Evolutionary conservation across 768 basidiomycete genomes (phyloP).

Genomic region (Sporobolomyces roseus): DNA sequence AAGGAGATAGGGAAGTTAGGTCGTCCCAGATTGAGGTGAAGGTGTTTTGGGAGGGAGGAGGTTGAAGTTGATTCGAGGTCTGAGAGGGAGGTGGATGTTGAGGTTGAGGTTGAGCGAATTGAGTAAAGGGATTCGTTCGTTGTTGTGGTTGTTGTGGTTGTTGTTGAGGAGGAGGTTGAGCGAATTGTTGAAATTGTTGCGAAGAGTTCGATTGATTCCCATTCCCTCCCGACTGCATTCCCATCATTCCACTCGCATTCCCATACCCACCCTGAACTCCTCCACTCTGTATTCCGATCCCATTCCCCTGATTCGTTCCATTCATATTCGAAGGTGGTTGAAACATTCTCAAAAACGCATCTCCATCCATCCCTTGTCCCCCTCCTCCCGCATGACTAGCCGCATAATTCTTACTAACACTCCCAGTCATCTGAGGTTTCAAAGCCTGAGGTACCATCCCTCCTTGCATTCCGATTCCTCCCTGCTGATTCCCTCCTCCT

Average conservation of each 20-base stretch:
- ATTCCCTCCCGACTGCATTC: too few species aligned
- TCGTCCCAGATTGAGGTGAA: conserved; percentile 29
- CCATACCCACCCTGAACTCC: too few species aligned
- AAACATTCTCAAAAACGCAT: conserved; percentile 30
- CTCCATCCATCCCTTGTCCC: conserved; percentile 1
- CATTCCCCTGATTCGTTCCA: neutral
- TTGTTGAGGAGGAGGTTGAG: neutral
- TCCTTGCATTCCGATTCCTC: neutral
- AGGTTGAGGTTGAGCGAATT: conserved; percentile 38
- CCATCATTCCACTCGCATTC: too few species aligned
- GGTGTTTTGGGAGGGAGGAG: conserved; percentile 7
- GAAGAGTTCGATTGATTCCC: too few species aligned
- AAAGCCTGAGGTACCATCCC: conserved; percentile 3
- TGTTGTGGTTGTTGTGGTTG: neutral
- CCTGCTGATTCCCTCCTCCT: neutral
- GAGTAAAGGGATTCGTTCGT: conserved; percentile 5
- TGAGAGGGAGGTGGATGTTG: conserved; percentile 1
- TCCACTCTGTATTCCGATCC: neutral
- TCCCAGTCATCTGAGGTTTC: conserved; percentile 23
- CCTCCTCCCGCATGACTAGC: neutral
- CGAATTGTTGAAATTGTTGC: neutral
- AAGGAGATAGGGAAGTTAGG: conserved; percentile 13
- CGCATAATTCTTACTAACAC: neutral
- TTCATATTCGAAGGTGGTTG: conserved; percentile 15
- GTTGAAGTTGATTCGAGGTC: conserved; percentile 31